Base-by-base conservation (phyloP, 2,329 filamentous ascomycete genomes). In the Colletotrichum plurivorum region DNA sequence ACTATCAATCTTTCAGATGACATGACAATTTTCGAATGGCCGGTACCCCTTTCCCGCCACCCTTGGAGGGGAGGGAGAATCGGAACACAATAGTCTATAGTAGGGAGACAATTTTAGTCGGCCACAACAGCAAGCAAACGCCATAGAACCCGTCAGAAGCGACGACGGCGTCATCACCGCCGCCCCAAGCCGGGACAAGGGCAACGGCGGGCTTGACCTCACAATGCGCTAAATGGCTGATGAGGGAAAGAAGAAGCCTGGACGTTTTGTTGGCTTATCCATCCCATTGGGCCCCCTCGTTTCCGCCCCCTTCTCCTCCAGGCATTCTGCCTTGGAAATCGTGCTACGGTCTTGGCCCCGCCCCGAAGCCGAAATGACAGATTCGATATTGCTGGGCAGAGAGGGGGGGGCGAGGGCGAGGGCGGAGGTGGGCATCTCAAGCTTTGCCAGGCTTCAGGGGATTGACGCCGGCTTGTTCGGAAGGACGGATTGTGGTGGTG, bases 331-430 rank as follows among this genome's bases (percentile, higher is more conserved):
- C 59, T 62, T 62, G 59, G 49, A 62, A 62, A 41, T 15, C 15
- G 18, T 22, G 25, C 1, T 46, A 39, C 12, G 49, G 48, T 18
- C 59, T 39, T 20, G 52, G 52, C 52, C 25, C 52, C 59, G 39
- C 49, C 39, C 27, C 41, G 60, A 56, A 63, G 48, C 60, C 56
- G 51, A 49, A 41, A 63, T 63, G 55, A 56, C 60, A 52, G 60
- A 41, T 63, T 63, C 51, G 52, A 63, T 51, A 63, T 56, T 62
- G 39, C 49, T 46, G 49, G 51, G 15, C 8, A 36, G 31, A 36
- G 10, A 10, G 31, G 31, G 27, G 31, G 27, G 27, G 9, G 9
- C 6, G 27, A 8, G 27, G 31, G 8, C 31, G 31, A 36, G 8
- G 31, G 31, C 8, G 31, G 31, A 10, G 8, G 31, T 9, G 31